Base-by-base conservation (phyloP, 371 early-diverging fungal genomes). In the Saksenaea vasiformis region DNA sequence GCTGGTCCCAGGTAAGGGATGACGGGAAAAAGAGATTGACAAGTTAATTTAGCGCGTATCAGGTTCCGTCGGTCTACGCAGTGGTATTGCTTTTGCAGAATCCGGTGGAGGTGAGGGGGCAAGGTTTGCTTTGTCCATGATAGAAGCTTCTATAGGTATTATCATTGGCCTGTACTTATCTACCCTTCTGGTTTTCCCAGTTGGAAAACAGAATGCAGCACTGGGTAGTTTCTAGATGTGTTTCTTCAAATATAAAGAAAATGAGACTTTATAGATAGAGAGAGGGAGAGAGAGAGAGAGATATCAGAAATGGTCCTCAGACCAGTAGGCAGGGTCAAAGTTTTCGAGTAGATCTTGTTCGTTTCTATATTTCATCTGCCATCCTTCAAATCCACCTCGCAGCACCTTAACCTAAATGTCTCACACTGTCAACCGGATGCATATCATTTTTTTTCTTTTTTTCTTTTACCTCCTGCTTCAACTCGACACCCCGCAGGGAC, bases 351-450 rank as follows among this genome's bases (percentile, higher is more conserved):
- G 65, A 36, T 73, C 72, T 24, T 73, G 67, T 54, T 90, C 82
- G 17, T 79, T 64, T 57, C 75, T 80, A 68, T 87, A 81, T 55
- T 76, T 67, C 7, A 60, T 65, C 62, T 91, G 89, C 92, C 92
- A 93, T 9, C 81, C 79, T 27, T 77, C 81, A 67, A 93, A 90
- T 37, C 94, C 94, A 38, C 90, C 87, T 35, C 87, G 67, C 28
- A 93, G 70, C 2, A 92, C 84, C 28, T 79, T 80, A 26, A 93
- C 83, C 75, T 89, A 53, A 22, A 24, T 15, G 67, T 69, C n/a
- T n/a, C 64, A 71, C 55, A 19, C 53, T 58, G 15, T 24, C 28
- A 9, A 55, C 26, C 22, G 39, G 34, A 3, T 39, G 47, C 51
- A 35, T n/a, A 24, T 36, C 24, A 22, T 24, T 1, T 26, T 8